phyloP scores from a whole-genome alignment of 2,329 filamentous ascomycete genomes.

The Aspergillus clavatus region DNA sequence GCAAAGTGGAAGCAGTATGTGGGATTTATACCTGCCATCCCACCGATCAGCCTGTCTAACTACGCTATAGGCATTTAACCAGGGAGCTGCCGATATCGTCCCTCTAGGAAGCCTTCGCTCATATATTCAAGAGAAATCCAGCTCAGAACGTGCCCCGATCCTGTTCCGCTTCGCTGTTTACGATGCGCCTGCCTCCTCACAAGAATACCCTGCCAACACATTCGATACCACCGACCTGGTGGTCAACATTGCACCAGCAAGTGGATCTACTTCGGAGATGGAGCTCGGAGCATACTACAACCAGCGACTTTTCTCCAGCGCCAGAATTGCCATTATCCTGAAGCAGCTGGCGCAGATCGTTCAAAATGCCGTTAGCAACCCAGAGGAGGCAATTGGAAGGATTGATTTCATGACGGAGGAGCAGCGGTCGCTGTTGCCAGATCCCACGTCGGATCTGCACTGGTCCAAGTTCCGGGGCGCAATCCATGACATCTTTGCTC shows the following conservation, averaged over 20 bases:
- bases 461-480: slow-evolving; percentile 44
- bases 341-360: slow-evolving; percentile 41
- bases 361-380: slow-evolving; percentile 36
- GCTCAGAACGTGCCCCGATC: slow-evolving; percentile 35
- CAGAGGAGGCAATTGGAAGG: slow-evolving; percentile 38
- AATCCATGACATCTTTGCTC: slow-evolving; percentile 42
- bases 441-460: slow-evolving; percentile 42
- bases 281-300: slow-evolving; percentile 42
- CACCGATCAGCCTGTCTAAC: slow-evolving; percentile 4
- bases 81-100: slow-evolving; percentile 40
- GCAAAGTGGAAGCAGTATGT: slow-evolving; percentile 38
- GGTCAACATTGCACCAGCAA: slow-evolving; percentile 33
- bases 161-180: slow-evolving; percentile 47
- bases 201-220: slow-evolving; percentile 40
- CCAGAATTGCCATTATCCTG: slow-evolving; percentile 41
- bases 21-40: background rate
- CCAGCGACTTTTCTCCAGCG: slow-evolving; percentile 44
- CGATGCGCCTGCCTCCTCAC: slow-evolving; percentile 39
- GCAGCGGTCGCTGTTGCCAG: slow-evolving; percentile 33
- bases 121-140: slow-evolving; percentile 39
- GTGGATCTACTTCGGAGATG: slow-evolving; percentile 19
- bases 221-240: slow-evolving; percentile 43
- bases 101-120: slow-evolving; percentile 38
- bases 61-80: slow-evolving; percentile 32
- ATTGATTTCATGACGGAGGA: slow-evolving; percentile 41